Conservation (phyloP, 2,329 filamentous ascomycete species). For the Stemphylium lycopersici region DNA sequence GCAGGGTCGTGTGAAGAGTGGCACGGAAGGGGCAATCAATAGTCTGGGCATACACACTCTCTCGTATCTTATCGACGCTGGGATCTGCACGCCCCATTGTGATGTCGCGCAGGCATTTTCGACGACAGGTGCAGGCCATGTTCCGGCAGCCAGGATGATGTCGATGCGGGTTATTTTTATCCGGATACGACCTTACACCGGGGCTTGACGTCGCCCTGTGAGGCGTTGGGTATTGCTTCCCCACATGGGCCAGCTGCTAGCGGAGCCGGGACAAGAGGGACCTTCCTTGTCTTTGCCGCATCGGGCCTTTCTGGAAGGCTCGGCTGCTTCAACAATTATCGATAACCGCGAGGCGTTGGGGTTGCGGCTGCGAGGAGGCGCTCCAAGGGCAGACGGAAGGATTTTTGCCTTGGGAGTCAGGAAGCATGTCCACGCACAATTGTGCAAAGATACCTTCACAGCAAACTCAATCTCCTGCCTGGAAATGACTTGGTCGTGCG, state of each 20-base stretch:
- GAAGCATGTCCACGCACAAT: neutral
- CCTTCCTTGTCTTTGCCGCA: slow-evolving; percentile 4
- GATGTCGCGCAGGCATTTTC: slow-evolving; percentile 5
- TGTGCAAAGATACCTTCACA: no score
- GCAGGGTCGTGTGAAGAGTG: neutral
- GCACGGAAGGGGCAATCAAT: neutral
- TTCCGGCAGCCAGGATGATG: slow-evolving; percentile 3
- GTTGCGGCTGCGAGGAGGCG: neutral
- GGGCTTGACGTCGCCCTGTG: slow-evolving; percentile 24
- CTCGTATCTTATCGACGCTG: neutral
- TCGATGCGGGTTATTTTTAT: slow-evolving; percentile 26
- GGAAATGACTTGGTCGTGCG: neutral
- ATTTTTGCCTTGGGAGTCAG: no score
- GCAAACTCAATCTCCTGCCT: neutral
- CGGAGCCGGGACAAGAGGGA: slow-evolving; percentile 14
- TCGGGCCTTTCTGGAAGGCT: slow-evolving; percentile 15
- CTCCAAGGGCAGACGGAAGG: no score
- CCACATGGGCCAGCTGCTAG: slow-evolving; percentile 24
- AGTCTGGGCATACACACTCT: neutral
- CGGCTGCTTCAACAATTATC: slow-evolving; percentile 2
- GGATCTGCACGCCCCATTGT: neutral
- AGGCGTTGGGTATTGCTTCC: slow-evolving; percentile 27
- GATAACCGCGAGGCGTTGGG: neutral
- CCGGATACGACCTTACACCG: slow-evolving; percentile 9
- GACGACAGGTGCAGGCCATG: slow-evolving; percentile 5